Evolutionary conservation across 148 eudicot genomes (phyloP), one percentile per base, ranked within the genome.

Genomic region (Persicaria tinctoria): DNA sequence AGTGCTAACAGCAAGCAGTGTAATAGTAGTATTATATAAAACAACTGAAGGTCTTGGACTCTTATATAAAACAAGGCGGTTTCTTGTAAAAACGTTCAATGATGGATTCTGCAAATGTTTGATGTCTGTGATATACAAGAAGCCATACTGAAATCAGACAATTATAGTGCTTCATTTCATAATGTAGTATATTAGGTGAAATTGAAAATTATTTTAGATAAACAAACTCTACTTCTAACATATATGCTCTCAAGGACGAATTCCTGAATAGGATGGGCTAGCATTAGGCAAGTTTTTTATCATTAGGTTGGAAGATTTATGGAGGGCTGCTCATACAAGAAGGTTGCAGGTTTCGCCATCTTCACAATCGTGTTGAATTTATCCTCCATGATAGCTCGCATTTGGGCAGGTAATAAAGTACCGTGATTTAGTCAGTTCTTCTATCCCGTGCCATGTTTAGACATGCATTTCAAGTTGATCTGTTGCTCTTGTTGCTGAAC

Each of bases 261-360:
- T 53, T 32, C 38, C 64, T 59, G 8, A 59, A 3, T 20, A 59
- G 38, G 32, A 60, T 8, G 66, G 12, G 41, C 5, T 54, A 16
- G 59, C 18, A 54, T 11, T 70, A 88, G 96, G 88, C 72, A 89
- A 78, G 53, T 88, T 89, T 79, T 90, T 91, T 91, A 77, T 90
- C 55, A 56, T 86, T 64, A 80, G 92, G 8, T 89, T 90, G 75
- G 55, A 51, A 51, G 96, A 90, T 70, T 91, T 86, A 46, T 90
- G 92, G 92, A 86, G 83, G 14, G 77, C 90, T 90, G 96, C 76
- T 75, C 92, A 70, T 92, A 90, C 78, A 90, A 90, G 84, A 90
- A 90, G 75, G 96, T 88, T 14, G 84, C 89, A 1, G 90, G 85
- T 17, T 85, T 90, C 54, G 85, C 81, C 50, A 69, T 89, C 20